Conservation (phyloP, 2,329 filamentous ascomycete genomes). For the Septoria petroselini region DNA sequence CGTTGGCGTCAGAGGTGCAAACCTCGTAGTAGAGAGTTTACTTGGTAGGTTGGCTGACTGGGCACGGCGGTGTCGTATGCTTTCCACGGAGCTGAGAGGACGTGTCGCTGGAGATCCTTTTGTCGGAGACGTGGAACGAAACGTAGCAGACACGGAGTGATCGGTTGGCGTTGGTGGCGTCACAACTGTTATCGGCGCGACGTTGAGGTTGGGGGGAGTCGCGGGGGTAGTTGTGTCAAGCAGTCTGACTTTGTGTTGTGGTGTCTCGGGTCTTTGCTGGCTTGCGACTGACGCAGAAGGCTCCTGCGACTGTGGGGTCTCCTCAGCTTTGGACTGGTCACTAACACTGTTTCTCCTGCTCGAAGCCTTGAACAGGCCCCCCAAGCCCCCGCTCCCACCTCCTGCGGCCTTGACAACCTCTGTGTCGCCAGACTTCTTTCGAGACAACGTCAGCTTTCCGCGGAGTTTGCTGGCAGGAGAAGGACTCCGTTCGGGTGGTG, state of each 20-base stretch:
- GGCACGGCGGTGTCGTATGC: slow-evolving; percentile 34
- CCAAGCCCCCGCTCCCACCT: slow-evolving; percentile 45
- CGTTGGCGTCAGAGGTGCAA: slow-evolving; percentile 71
- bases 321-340: slow-evolving; percentile 32
- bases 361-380: slow-evolving; percentile 44
- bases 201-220: slow-evolving; percentile 43
- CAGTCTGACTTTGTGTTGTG: slow-evolving; percentile 20
- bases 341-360: slow-evolving; percentile 36
- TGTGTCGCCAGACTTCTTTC: slow-evolving; percentile 47
- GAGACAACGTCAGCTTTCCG: slow-evolving; percentile 60
- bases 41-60: slow-evolving; percentile 57
- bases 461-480: slow-evolving; percentile 71
- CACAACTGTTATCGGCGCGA: slow-evolving; percentile 56
- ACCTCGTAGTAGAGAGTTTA: slow-evolving; percentile 77
- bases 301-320: background rate
- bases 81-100: slow-evolving; percentile 32
- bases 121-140: slow-evolving; percentile 27
- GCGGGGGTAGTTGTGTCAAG: slow-evolving; percentile 38
- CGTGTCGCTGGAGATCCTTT: slow-evolving; percentile 45
- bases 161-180: slow-evolving; percentile 64
- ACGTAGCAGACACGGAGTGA: slow-evolving; percentile 23
- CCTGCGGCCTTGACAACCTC: slow-evolving; percentile 43
- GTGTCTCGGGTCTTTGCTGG: slow-evolving; percentile 28
- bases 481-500: slow-evolving; percentile 54
- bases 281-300: slow-evolving; percentile 7